A percentile compares a stretch with the other conserved stretches of the same genome.
phyloP scores from a whole-genome alignment of 371 early-diverging fungal species.

The Mortierella sp. region DNA sequence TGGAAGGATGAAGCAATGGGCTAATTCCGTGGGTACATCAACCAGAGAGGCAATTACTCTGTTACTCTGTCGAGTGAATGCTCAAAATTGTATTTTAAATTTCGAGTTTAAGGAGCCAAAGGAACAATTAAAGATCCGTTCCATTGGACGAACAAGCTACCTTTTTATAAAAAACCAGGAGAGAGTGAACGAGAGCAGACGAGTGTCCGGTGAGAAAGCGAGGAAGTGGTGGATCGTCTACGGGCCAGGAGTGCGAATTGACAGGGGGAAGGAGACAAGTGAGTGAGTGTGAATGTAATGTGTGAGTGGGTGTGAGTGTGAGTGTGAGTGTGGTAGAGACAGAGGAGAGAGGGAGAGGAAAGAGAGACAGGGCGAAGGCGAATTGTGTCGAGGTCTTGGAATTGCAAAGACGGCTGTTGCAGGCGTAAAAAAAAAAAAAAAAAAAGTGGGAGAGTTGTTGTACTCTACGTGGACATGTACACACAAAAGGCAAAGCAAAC shows the following conservation, averaged over 20 bases:
- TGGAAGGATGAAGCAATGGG: too few relatives aligned
- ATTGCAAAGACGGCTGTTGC: neutral
- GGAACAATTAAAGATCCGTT: conserved; percentile 15
- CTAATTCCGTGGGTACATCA: too few relatives aligned
- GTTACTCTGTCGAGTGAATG: neutral
- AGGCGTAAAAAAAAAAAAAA: neutral
- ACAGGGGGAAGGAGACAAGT: neutral
- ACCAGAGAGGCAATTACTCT: neutral
- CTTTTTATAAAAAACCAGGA: too few relatives aligned
- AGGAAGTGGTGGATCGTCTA: neutral
- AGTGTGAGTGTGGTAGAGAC: neutral
- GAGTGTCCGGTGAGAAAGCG: too few relatives aligned
- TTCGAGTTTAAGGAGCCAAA: neutral
- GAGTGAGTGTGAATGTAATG: conserved; percentile 2
- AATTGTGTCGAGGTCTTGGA: neutral
- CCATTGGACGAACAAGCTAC: neutral
- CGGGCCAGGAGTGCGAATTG: neutral
- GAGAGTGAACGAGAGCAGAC: too few relatives aligned
- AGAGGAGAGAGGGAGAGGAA: neutral
- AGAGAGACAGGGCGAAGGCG: neutral
- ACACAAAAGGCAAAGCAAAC: too few relatives aligned
- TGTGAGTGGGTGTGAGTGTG: conserved; percentile 1
- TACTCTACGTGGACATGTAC: too few relatives aligned
- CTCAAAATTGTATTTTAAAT: neutral
- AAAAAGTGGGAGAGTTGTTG: neutral